Evolutionary conservation across 306 rosid genomes (phyloP).

Genomic region (Citrullus amarus): DNA sequence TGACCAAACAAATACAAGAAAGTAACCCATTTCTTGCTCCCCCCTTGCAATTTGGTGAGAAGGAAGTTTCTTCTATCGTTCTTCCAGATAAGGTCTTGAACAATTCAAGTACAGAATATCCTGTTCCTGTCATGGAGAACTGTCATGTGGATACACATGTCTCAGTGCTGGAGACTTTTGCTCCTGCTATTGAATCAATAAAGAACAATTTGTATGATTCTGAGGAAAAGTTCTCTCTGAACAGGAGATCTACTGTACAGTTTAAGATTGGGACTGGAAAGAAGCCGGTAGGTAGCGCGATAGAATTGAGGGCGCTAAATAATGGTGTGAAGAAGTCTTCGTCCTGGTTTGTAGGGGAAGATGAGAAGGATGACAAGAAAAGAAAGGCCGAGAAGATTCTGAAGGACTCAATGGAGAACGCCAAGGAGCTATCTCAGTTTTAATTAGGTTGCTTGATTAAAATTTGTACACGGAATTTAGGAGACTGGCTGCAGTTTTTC

Average conservation of each 20-base stretch:
- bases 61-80: conserved; percentile 45
- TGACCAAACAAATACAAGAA: conserved; percentile 37
- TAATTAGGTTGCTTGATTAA: conserved; percentile 45
- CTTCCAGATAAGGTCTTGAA: conserved; percentile 46
- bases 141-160: conserved; percentile 27
- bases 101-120: conserved; percentile 17
- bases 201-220: conserved; percentile 26
- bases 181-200: conserved; percentile 74
- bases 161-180: conserved; percentile 56
- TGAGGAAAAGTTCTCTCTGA: conserved; percentile 26
- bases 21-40: conserved; percentile 64
- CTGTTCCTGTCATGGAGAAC: conserved; percentile 26
- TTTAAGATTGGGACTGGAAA: conserved; percentile 57
- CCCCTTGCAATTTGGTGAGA: conserved; percentile 62
- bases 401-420: conserved; percentile 59
- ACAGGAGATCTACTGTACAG: conserved; percentile 44
- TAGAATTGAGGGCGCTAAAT: conserved; percentile 26
- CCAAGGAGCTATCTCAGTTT: conserved; percentile 62
- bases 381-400: conserved; percentile 68
- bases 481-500: conserved; percentile 52
- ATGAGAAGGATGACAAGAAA: conserved; percentile 64
- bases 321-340: conserved; percentile 29
- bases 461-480: conserved; percentile 58
- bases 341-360: conserved; percentile 42
- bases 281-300: conserved; percentile 36